A percentile compares a stretch with the other conserved stretches of the same genome.
Conservation (phyloP, 352 stramenopile genomes). For the Globisporangium nagaii region DNA sequence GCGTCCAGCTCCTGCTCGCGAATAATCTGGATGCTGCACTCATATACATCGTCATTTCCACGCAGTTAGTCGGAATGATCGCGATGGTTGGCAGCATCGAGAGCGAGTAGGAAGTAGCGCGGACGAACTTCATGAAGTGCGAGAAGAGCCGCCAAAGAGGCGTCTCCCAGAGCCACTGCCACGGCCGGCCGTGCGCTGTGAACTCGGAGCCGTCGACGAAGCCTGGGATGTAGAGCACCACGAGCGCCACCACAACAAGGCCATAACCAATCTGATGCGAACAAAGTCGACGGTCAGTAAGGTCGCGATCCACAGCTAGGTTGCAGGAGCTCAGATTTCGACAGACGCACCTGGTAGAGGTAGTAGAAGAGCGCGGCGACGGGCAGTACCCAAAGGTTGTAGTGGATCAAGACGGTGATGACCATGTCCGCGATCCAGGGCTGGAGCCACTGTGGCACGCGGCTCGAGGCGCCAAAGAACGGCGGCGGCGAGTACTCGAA, state of each 20-base stretch:
- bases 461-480: conserved; percentile 37
- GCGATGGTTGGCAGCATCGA: no score
- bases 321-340: no score
- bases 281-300: no score
- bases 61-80: no score
- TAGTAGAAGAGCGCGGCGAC: conserved; percentile 59
- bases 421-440: conserved; percentile 33
- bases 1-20: conserved; percentile 56
- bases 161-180: no score
- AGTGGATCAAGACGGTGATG: conserved; percentile 66
- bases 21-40: conserved; percentile 45
- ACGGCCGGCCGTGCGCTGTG: no score
- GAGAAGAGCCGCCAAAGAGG: no score
- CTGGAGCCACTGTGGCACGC: conserved; percentile 42
- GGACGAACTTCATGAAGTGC: conserved; percentile 50
- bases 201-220: no score
- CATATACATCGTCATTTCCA: background rate
- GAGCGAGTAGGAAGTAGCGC: no score
- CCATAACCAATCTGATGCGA: conserved; percentile 36
- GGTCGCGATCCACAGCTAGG: no score
- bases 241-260: conserved; percentile 40
- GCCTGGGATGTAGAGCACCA: conserved; percentile 56
- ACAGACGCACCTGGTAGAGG: conserved; percentile 38
- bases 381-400: conserved; percentile 59
- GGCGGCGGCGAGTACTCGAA: conserved; percentile 41